These are phyloP conservation scores for Oryza meridionalis DNA, from an alignment of 176 grass and related monocot species.

Conservation along the genomic window DNA sequence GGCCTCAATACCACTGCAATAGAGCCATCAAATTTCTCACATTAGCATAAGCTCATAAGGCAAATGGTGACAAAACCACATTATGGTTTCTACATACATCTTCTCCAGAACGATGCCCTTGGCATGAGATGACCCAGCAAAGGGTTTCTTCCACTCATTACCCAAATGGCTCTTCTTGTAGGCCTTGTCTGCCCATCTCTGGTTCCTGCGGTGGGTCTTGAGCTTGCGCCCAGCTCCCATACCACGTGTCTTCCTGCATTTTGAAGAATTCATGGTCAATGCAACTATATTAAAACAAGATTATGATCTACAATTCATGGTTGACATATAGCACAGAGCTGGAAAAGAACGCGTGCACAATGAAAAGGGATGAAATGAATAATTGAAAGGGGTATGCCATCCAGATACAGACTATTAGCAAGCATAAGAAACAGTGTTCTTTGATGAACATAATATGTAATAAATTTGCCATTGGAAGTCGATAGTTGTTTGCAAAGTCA, in stretches of 20 bases:
- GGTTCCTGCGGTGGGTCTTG: conserved; percentile 73
- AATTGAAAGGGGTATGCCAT: neutral
- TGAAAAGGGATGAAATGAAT: neutral
- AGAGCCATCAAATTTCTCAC: neutral
- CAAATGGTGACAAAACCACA: neutral
- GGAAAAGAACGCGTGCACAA: neutral
- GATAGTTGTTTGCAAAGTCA: neutral
- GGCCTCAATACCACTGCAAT: conserved; percentile 71
- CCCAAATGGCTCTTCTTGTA: conserved; percentile 84
- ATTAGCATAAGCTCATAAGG: conserved; percentile 6
- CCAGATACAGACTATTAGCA: neutral
- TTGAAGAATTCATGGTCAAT: neutral
- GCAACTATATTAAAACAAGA: neutral
- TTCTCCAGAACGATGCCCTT: conserved; percentile 83
- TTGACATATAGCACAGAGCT: too few relatives aligned
- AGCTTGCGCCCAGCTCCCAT: conserved; percentile 76
- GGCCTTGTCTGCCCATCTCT: conserved; percentile 73
- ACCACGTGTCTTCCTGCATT: conserved; percentile 73
- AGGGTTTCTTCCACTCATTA: conserved; percentile 79
- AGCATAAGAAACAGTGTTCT: neutral
- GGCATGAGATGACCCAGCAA: conserved; percentile 65
- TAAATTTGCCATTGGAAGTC: neutral
- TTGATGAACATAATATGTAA: neutral
- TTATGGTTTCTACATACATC: conserved; percentile 41
- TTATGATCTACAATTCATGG: neutral